Evolutionary conservation across 768 basidiomycete genomes (phyloP).

Genomic region (Xerocomus spinulosus): DNA sequence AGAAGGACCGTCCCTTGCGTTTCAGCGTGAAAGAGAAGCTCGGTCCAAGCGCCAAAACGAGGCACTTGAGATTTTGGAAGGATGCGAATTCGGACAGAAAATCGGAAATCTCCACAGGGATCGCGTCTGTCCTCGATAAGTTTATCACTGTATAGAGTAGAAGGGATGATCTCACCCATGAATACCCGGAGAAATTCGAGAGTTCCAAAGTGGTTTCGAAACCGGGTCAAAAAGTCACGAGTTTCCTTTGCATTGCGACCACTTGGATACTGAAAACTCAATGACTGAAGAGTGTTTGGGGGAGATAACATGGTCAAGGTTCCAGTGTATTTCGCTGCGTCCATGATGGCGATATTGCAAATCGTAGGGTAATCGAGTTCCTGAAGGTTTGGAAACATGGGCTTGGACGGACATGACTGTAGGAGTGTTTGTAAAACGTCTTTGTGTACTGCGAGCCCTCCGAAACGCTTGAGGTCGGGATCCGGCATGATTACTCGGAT

Average conservation of each 20-base stretch:
- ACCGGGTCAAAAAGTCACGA: slow-evolving; percentile 6
- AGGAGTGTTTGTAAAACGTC: slow-evolving; percentile 15
- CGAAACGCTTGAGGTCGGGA: not conserved
- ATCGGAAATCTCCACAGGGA: slow-evolving; percentile 13
- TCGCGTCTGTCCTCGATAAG: slow-evolving; percentile 8
- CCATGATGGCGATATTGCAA: slow-evolving; percentile 17
- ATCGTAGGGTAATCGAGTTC: slow-evolving; percentile 14
- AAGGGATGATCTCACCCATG: slow-evolving; percentile 9
- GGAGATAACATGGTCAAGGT: slow-evolving; percentile 10
- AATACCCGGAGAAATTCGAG: slow-evolving; percentile 15
- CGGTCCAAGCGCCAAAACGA: slow-evolving; percentile 17
- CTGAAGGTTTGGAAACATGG: slow-evolving; percentile 21
- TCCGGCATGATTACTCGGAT: slow-evolving; percentile 15
- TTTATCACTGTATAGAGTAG: not conserved
- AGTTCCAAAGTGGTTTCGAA: slow-evolving; percentile 9
- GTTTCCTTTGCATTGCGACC: slow-evolving; percentile 16
- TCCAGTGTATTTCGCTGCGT: slow-evolving; percentile 10
- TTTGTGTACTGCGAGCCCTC: slow-evolving; percentile 12
- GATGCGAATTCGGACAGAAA: slow-evolving; percentile 12
- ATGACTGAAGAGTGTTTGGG: slow-evolving; percentile 1
- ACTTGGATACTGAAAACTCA: slow-evolving; percentile 14
- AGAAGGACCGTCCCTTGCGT: not conserved
- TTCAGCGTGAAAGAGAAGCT: not conserved
- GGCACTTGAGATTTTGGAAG: slow-evolving; percentile 12
- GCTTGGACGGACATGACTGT: slow-evolving; percentile 18